Percentiles rank a stretch among this genome's conserved stretches.
Conservation (phyloP, 2,329 filamentous ascomycete species). For the Ceratocystis smalleyi region DNA sequence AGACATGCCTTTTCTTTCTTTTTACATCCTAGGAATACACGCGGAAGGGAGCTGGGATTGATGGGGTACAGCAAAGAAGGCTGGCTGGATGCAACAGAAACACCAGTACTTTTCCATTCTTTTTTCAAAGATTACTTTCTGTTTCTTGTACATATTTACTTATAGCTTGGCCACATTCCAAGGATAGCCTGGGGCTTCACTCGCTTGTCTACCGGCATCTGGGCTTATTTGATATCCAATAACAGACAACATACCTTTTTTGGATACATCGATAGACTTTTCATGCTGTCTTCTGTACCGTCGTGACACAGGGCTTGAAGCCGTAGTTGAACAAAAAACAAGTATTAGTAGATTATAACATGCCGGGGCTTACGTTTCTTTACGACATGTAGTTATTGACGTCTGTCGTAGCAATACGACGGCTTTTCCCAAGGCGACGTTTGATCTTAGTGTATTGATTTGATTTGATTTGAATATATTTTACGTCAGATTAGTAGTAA, state of each 20-base stretch:
- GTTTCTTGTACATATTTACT: neutral
- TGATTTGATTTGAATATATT: no score
- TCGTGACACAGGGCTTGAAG: no score
- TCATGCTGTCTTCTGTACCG: neutral
- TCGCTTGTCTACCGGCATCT: neutral
- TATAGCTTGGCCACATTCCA: neutral
- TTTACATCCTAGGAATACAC: no score
- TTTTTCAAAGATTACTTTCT: neutral
- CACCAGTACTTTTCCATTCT: neutral
- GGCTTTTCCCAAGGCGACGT: no score
- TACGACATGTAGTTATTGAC: no score
- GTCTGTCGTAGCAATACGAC: no score
- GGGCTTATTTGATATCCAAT: slow-evolving; percentile 5
- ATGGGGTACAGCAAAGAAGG: neutral
- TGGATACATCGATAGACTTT: neutral
- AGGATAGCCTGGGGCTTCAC: neutral
- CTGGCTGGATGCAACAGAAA: neutral
- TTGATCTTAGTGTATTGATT: no score
- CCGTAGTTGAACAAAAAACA: no score
- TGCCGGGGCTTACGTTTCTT: no score
- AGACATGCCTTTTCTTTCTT: neutral
- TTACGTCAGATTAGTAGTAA: no score
- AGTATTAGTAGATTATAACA: no score
- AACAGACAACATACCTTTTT: neutral
- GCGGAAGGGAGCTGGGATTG: neutral